A percentile compares a stretch with the other conserved stretches of the same genome.
phyloP scores from a whole-genome alignment of 2,329 filamentous ascomycete genomes.

The Zymoseptoria pseudotritici region DNA sequence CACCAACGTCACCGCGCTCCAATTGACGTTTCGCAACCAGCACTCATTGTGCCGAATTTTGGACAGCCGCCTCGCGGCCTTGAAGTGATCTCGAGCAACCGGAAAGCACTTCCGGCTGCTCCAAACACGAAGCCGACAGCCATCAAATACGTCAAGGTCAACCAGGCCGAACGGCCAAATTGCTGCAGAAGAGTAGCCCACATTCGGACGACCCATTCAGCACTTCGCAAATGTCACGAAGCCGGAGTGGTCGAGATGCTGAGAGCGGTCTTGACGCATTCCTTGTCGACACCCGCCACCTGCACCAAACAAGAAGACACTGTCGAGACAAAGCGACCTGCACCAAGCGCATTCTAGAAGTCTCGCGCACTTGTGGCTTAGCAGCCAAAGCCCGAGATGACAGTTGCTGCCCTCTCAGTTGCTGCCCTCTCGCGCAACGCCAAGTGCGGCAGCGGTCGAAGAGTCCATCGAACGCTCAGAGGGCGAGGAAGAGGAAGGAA shows the following conservation, averaged over 20 bases:
- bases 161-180: background rate
- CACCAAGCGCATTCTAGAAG: background rate
- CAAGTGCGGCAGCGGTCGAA: constrained; percentile 2
- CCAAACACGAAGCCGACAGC: constrained; percentile 35
- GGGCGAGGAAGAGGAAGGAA: too few species aligned
- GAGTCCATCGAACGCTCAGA: background rate
- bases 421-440: background rate
- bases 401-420: background rate
- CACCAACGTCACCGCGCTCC: background rate
- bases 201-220: background rate
- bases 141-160: constrained; percentile 23
- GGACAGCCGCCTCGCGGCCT: background rate
- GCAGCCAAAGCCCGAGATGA: background rate
- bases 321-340: too few species aligned
- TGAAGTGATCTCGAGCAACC: constrained; percentile 33
- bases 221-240: background rate
- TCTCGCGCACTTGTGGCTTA: background rate
- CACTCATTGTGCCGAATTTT: background rate
- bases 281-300: background rate
- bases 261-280: background rate
- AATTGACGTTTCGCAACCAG: background rate
- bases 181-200: background rate
- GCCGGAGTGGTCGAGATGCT: background rate
- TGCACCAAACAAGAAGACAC: background rate
- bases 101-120: constrained; percentile 36